These are phyloP conservation scores for Colletotrichum filicis DNA, from an alignment of 2,329 filamentous ascomycete genomes.

Conservation along the genomic window DNA sequence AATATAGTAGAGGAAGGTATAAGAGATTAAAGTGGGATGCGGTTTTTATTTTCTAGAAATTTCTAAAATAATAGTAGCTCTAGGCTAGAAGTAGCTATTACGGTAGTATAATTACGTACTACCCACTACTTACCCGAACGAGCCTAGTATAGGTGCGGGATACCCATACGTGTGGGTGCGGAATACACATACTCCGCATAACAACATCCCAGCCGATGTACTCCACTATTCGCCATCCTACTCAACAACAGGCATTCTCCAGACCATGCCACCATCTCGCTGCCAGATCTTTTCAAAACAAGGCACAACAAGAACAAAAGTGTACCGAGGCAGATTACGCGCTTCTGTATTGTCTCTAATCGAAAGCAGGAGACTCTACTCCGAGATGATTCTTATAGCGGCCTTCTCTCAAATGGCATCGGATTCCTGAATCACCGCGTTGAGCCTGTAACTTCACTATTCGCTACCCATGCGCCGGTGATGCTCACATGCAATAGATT, in stretches of 20 bases:
- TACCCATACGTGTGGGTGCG: too few relatives aligned
- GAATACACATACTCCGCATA: too few relatives aligned
- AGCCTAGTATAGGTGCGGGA: too few relatives aligned
- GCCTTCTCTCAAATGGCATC: not conserved
- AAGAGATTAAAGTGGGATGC: too few relatives aligned
- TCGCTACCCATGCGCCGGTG: not conserved
- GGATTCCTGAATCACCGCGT: not conserved
- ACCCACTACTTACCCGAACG: too few relatives aligned
- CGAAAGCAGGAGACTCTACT: not conserved
- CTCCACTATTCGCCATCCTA: not conserved
- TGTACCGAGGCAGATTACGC: not conserved
- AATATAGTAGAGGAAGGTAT: too few relatives aligned
- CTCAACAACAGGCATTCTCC: conserved; percentile 3
- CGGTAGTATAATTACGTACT: too few relatives aligned
- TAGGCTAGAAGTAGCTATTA: too few relatives aligned
- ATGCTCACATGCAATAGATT: not conserved
- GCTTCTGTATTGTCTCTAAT: not conserved
- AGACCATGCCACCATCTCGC: not conserved
- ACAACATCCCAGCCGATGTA: not conserved
- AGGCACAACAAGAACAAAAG: not conserved
- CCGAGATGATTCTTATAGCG: not conserved
- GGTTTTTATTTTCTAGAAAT: too few relatives aligned
- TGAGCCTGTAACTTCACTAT: not conserved
- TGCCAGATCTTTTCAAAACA: not conserved
- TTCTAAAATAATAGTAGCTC: too few relatives aligned